These are phyloP conservation scores for Flaveria floridana DNA, from an alignment of 140 eudicot species.

Conservation along the genomic window DNA sequence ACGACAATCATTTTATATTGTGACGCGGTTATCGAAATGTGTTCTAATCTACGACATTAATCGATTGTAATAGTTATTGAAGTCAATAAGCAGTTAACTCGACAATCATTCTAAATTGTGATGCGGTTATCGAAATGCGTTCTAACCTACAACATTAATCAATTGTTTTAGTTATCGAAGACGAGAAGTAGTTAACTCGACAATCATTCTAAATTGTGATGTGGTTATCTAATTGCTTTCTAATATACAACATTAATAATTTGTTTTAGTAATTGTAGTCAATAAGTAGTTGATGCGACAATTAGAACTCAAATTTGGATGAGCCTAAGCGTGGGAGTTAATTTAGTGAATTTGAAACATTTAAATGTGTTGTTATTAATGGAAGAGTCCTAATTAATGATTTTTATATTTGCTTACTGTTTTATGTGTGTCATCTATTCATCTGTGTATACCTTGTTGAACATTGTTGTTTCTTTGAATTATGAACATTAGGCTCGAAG, in stretches of 20 bases:
- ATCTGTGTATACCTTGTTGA: neutral
- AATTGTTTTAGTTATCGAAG: too few species aligned
- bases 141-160: too few species aligned
- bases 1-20: too few species aligned
- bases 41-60: neutral
- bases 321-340: neutral
- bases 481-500: constrained; percentile 48
- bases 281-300: neutral
- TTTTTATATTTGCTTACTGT: neutral
- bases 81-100: neutral
- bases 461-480: constrained; percentile 1
- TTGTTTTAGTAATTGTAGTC: neutral
- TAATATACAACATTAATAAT: neutral
- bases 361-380: neutral
- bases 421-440: neutral
- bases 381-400: neutral
- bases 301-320: neutral
- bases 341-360: neutral
- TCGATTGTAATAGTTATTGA: neutral
- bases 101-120: too few species aligned
- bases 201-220: too few species aligned
- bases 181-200: too few species aligned
- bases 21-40: neutral
- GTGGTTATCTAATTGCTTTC: neutral
- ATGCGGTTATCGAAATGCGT: too few species aligned